Evolutionary conservation across 2,329 filamentous ascomycete species (phyloP).

Genomic region (Dissoconium aciculare): DNA sequence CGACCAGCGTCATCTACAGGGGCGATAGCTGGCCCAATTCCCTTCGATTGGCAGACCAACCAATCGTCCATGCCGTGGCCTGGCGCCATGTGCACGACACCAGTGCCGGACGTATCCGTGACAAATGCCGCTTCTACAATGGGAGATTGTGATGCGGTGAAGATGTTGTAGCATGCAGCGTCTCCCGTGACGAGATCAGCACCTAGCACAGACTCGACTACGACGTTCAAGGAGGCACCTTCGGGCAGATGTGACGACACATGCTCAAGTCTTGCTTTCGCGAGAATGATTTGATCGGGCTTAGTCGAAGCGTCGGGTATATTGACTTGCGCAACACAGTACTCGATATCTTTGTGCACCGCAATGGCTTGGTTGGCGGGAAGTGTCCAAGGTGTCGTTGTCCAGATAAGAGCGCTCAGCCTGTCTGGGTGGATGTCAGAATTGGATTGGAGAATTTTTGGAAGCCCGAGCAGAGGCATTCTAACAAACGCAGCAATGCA

Average conservation of each 20-base stretch:
- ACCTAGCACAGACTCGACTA: conserved; percentile 47
- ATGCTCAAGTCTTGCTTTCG: conserved; percentile 51
- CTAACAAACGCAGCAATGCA: conserved; percentile 64
- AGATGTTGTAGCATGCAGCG: conserved; percentile 18
- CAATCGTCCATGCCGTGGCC: conserved; percentile 98
- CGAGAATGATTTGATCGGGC: conserved; percentile 47
- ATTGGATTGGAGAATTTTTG: conserved; percentile 26
- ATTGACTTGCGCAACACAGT: conserved; percentile 31
- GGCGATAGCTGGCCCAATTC: conserved; percentile 55
- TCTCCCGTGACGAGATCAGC: conserved; percentile 42
- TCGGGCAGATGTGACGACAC: conserved; percentile 37
- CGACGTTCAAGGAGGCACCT: conserved; percentile 30
- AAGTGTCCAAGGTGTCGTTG: conserved; percentile 93
- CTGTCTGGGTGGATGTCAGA: conserved; percentile 31
- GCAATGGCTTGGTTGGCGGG: conserved; percentile 86
- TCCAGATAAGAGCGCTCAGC: conserved; percentile 86
- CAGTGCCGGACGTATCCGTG: conserved; percentile 75
- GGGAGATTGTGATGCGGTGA: conserved; percentile 36
- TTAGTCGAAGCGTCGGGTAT: not conserved
- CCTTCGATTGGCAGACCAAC: conserved; percentile 55
- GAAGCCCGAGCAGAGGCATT: conserved; percentile 48
- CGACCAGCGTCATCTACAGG: conserved; percentile 69
- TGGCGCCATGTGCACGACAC: conserved; percentile 85
- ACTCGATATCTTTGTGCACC: conserved; percentile 58
- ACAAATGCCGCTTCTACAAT: conserved; percentile 82